phyloP scores from a whole-genome alignment of 306 rosid species.

The Sindora glabra region DNA sequence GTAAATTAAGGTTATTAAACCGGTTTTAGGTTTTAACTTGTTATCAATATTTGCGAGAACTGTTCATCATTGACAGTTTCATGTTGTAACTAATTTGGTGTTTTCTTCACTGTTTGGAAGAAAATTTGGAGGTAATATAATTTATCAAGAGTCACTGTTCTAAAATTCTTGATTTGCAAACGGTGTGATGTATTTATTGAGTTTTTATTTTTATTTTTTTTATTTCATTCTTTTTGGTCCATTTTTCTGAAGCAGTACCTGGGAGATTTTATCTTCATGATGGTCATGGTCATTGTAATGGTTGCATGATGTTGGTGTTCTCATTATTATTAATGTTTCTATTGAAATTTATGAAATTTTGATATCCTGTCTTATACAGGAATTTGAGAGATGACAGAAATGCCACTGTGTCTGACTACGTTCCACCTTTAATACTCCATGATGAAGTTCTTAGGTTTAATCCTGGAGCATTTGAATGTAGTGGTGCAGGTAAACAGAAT shows the following conservation, averaged over 20 bases:
- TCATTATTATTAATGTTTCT: background rate
- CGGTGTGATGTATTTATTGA: too few species aligned
- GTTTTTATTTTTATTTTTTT: too few species aligned
- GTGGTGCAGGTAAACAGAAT: slow-evolving; percentile 73
- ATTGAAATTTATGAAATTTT: slow-evolving; percentile 5
- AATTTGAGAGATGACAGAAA: slow-evolving; percentile 63
- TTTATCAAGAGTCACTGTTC: background rate
- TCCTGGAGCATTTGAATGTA: slow-evolving; percentile 67
- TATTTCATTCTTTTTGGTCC: too few species aligned
- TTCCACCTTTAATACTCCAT: slow-evolving; percentile 61
- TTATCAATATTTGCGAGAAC: background rate
- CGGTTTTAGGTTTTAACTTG: background rate
- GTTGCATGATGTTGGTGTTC: background rate
- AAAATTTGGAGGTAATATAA: background rate
- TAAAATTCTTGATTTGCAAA: too few species aligned
- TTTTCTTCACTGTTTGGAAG: background rate
- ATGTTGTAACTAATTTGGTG: background rate
- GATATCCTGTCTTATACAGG: slow-evolving; percentile 34
- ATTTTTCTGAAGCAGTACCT: background rate
- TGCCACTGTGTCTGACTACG: slow-evolving; percentile 27
- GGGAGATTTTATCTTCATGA: background rate
- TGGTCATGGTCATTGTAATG: background rate
- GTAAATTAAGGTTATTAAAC: slow-evolving; percentile 2
- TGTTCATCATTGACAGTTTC: background rate
- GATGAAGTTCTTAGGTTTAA: slow-evolving; percentile 70